Base-by-base conservation (phyloP, 2,329 filamentous ascomycete genomes). In the Plectosphaerella plurivora region DNA sequence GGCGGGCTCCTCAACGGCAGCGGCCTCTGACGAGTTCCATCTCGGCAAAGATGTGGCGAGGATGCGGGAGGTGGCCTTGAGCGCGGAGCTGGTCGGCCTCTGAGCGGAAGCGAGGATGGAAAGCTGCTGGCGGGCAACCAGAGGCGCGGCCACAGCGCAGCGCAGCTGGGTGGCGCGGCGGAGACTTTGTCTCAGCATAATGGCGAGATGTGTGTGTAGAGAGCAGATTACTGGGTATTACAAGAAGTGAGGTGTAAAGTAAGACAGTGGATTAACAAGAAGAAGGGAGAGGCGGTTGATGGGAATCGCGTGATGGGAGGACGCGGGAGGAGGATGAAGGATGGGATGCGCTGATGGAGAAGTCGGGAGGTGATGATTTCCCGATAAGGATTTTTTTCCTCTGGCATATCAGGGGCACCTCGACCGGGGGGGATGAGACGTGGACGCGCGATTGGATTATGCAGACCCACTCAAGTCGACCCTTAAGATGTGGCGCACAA, bases 11-110 rank as follows among this genome's bases (percentile, higher is more conserved):
- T 63, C 62, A 42, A 58, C 57, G 11, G 63, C 68, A 16, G 58
- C 55, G 5, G 71, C 67, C 53, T 73, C 73, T 37, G 59, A 69
- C 57, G 71, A 75, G 62, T 77, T 76, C 11, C 64, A 55, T 22
- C 60, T 59, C 15, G 42, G 20, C 14, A 33, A 51, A 8, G 28
- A 33, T 33, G 28, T 33, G 20, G 50, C 51, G 14, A 47, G 50
- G 46, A 56, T 49, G 28, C 54, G 28, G 54, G 39, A 44, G 12
- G 49, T 20, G 8, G 24, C 25, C 41, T 51, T 50, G 37, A 53
- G 44, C n/a, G 50, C 35, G 41, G 37, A 50, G 36, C 48, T 51
- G 11, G 51, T 55, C 45, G 54, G 46, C 25, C 52, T 48, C 20
- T 49, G 41, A 33, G 51, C 53, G 6, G 56, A 53, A 48, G 52